Base-by-base conservation (phyloP, 2,329 filamentous ascomycete genomes). In the Trematosphaeria pertusa region DNA sequence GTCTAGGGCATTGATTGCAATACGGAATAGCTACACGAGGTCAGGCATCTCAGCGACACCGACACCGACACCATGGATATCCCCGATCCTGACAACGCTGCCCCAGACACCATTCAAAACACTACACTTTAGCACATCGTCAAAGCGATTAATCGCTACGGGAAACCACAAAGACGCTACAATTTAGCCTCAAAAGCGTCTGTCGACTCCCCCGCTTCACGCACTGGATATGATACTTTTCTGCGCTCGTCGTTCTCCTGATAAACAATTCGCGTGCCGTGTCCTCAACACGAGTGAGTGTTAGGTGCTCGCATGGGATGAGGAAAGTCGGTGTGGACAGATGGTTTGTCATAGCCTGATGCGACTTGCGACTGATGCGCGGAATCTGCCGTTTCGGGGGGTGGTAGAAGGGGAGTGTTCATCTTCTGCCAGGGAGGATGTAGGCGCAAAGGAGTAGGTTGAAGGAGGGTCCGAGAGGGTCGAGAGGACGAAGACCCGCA, bases 91-190 rank as follows among this genome's bases (percentile, higher is more conserved):
- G 7, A 68, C 68, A 11, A 62, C 65, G 4, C 38, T 73, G 15
- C 48, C 73, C 6, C 71, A 73, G 43, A 71, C 69, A 9, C 71
- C 71, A 1, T 72, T 70, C 43, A 70, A 18, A 72, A 67, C 37
- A 73, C 73, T 38, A 62, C 61, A 0, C 65, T 66, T 34, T 64
- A 55, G 56, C 43, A 58, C 24, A 73, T 71, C 12, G n/a, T 70
- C 10, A 58, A 67, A 21, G 66, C 67, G 1, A 59, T 68, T 15
- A 54, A 58, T 6, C 51, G 65, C 37, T 72, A 72, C 67, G 4
- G 59, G 61, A 37, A 41, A 61, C 33, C 64, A 63, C 21, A 19
- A 39, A 8, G 50, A 58, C 26, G 65, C 62, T 2, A 31, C 38
- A 18, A 32, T n/a, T 33, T 15, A 62, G 65, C 1, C 56, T 68